Evolutionary conservation across 2,329 filamentous ascomycete genomes (phyloP), one percentile per base, ranked within the genome.

Genomic region (Diplodia sapinea): DNA sequence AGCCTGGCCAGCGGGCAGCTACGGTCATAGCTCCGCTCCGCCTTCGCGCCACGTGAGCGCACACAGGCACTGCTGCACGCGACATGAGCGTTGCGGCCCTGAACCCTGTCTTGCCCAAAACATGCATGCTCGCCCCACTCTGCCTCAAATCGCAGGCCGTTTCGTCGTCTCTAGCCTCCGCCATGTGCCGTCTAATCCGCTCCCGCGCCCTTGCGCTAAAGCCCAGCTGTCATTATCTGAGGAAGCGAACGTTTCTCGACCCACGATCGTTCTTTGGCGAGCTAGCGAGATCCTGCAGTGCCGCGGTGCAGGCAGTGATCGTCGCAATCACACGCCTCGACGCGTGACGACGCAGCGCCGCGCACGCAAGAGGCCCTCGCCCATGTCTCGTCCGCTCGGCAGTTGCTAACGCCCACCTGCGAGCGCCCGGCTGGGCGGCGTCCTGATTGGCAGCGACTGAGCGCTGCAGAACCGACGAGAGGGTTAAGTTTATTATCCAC

Each of bases 401-500:
- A 26, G 26, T 26, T 26, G 26, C 26, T 26, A 0, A 26, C 15
- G 15, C 40, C 15, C 40, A 5, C 23, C 23, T 26, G 23, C 23
- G 23, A 3, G 23, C 23, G 23, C 26, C 26, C 26, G 26, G 26
- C 26, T 26, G 26, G 26, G 8, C 31, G 31, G 31, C 31, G 6
- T 33, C 2, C 31, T 15, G 40, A 47, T 47, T 47, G 43, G 43
- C 43, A 47, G n/a, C 17, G 43, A 20, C 43, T 47, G 40, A 7
- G 40, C 17, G 15, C 40, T 23, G 40, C 57, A 15, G 59, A 6
- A 38, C 59, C 59, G 59, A 51, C 11, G 47, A 51, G n/a, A 29
- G 15, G 59, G 59, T 63, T 63, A 63, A 51, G 47, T n/a, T 63
- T 51, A 63, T 51, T 43, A 26, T 36, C n/a, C 59, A 51, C 15